Conservation (phyloP, 495 filamentous ascomycete species). For the Acidiella bohemica region DNA sequence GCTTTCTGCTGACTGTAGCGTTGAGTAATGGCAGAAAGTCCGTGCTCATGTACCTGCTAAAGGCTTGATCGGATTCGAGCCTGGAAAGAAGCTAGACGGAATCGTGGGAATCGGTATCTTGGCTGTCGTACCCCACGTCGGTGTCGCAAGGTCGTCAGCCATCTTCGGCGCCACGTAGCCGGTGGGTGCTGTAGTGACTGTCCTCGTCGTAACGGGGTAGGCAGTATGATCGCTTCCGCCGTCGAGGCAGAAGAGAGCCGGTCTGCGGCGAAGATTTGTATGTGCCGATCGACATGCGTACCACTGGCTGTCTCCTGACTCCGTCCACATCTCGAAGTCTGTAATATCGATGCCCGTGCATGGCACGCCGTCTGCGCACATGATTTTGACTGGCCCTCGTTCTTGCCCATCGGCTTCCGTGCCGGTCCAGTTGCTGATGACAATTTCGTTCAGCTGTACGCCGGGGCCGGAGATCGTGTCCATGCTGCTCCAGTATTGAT, state of each 20-base stretch:
- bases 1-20: too few species aligned
- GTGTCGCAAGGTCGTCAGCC: constrained; percentile 31
- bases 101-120: constrained; percentile 44
- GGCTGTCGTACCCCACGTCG: constrained; percentile 32
- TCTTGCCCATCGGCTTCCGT: constrained; percentile 37
- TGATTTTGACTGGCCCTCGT: constrained; percentile 37
- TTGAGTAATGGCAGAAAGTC: too few species aligned
- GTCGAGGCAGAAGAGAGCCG: constrained; percentile 34
- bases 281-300: constrained; percentile 39
- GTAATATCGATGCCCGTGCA: constrained; percentile 40
- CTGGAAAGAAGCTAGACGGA: constrained; percentile 42
- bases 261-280: constrained; percentile 23
- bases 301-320: constrained; percentile 32
- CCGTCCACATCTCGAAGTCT: constrained; percentile 49
- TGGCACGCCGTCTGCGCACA: constrained; percentile 36
- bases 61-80: constrained; percentile 14
- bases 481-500: constrained; percentile 38
- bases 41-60: constrained; percentile 5
- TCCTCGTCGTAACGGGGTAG: constrained; percentile 29
- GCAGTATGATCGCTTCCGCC: constrained; percentile 22
- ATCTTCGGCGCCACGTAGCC: constrained; percentile 40
- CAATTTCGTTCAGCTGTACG: constrained; percentile 39
- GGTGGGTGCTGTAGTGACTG: constrained; percentile 27
- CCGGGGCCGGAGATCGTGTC: constrained; percentile 24
- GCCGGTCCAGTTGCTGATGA: constrained; percentile 44